Conservation (phyloP, 1,139 yeast species). For the Arxiozyma slooffiae region DNA sequence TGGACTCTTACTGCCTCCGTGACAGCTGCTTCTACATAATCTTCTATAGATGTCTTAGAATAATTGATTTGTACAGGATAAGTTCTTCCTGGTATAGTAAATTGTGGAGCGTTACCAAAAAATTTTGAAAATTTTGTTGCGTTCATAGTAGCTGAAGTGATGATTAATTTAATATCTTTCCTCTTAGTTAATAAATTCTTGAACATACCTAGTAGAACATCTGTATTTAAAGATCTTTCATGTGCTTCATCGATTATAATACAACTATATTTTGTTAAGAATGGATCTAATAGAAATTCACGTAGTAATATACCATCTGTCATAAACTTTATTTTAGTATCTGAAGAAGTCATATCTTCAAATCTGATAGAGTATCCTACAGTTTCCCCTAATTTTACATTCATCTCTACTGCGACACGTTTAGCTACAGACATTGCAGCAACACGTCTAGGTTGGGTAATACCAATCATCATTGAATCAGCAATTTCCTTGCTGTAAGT, state of each 20-base stretch:
- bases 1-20: slow-evolving; percentile 74
- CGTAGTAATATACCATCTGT: slow-evolving; percentile 85
- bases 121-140: slow-evolving; percentile 69
- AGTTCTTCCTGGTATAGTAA: slow-evolving; percentile 83
- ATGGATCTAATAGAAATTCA: slow-evolving; percentile 61
- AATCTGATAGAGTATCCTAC: slow-evolving; percentile 88
- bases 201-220: slow-evolving; percentile 70
- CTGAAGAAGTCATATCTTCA: slow-evolving; percentile 58
- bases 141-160: slow-evolving; percentile 92
- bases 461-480: slow-evolving; percentile 48
- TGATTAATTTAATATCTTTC: slow-evolving; percentile 67
- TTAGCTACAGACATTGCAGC: slow-evolving; percentile 94
- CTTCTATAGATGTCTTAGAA: slow-evolving; percentile 52
- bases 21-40: slow-evolving; percentile 83
- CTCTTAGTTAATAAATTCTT: slow-evolving; percentile 51
- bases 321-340: slow-evolving; percentile 75
- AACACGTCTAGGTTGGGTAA: slow-evolving; percentile 94
- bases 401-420: slow-evolving; percentile 81
- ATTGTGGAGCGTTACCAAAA: slow-evolving; percentile 82
- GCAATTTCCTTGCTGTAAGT: not conserved
- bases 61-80: slow-evolving; percentile 77
- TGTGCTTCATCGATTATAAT: slow-evolving; percentile 96
- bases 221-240: slow-evolving; percentile 82
- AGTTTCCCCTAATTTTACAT: slow-evolving; percentile 55
- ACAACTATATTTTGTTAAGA: slow-evolving; percentile 64